Percentiles rank a stretch among this genome's conserved stretches.
Conservation (phyloP, 2,329 filamentous ascomycete genomes). For the Scortechinia acanthostroma region DNA sequence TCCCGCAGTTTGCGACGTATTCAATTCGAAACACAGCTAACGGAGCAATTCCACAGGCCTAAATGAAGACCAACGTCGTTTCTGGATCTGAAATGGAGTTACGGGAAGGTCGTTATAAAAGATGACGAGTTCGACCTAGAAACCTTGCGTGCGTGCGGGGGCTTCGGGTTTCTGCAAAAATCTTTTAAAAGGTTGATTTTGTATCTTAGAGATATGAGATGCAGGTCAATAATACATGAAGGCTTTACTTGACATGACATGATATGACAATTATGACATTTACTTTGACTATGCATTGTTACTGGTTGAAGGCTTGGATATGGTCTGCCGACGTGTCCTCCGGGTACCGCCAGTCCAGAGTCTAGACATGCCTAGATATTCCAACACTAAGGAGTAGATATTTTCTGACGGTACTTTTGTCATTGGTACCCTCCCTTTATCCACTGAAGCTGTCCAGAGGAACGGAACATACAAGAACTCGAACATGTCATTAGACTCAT, state of each 20-base stretch:
- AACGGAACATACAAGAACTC: neutral
- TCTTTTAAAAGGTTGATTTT: constrained; percentile 2
- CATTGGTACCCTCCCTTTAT: too few species aligned
- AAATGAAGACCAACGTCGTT: neutral
- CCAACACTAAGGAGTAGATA: neutral
- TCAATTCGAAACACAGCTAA: too few species aligned
- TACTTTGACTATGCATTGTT: neutral
- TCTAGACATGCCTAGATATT: too few species aligned
- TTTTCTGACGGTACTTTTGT: neutral
- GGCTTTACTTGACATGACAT: neutral
- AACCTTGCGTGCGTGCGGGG: neutral
- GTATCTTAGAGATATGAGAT: constrained; percentile 2
- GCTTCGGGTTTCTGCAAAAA: neutral
- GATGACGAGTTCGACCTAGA: neutral
- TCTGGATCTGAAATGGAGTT: neutral
- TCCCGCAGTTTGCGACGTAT: too few species aligned
- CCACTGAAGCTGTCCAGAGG: too few species aligned
- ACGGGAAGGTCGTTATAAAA: neutral
- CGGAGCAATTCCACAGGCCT: neutral
- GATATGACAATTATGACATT: neutral
- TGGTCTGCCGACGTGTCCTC: neutral
- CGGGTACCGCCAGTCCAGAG: neutral
- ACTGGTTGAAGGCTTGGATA: neutral
- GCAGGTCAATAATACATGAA: neutral
- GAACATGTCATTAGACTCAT: neutral